phyloP scores from a whole-genome alignment of 768 basidiomycete genomes.

The button mushroom (Agaricus bisporus) region DNA sequence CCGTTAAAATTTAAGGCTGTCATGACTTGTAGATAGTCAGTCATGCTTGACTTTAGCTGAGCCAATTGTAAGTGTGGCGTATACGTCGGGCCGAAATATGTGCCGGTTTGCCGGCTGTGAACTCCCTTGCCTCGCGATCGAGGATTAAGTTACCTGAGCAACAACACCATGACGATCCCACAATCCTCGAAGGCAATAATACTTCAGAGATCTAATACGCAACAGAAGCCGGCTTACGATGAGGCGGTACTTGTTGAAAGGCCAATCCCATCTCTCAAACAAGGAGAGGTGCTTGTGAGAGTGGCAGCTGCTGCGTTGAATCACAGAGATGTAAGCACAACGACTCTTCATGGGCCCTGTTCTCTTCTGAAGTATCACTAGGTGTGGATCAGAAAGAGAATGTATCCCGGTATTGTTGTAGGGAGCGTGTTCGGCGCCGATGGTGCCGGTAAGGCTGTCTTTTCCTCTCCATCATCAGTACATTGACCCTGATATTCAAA shows the following conservation, averaged over 20 bases:
- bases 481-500: not conserved
- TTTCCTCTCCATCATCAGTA: not conserved
- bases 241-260: conserved; percentile 49
- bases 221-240: conserved; percentile 18
- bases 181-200: not conserved
- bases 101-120: too few species aligned
- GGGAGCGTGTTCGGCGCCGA: conserved; percentile 66
- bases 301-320: conserved; percentile 72
- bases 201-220: not conserved
- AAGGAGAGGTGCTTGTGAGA: conserved; percentile 59
- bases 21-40: too few species aligned
- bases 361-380: conserved; percentile 19
- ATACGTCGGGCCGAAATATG: too few species aligned
- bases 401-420: conserved; percentile 56
- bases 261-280: conserved; percentile 43
- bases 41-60: too few species aligned
- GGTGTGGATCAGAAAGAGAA: conserved; percentile 70
- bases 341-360: not conserved
- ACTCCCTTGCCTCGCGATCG: too few species aligned
- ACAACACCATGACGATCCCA: not conserved
- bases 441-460: conserved; percentile 52
- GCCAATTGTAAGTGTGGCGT: too few species aligned
- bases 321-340: conserved; percentile 54
- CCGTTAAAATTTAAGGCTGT: too few species aligned
- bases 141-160: too few species aligned